These are phyloP conservation scores for Raphanus sativus DNA, from an alignment of 345 rosid species.

Conservation along the genomic window DNA sequence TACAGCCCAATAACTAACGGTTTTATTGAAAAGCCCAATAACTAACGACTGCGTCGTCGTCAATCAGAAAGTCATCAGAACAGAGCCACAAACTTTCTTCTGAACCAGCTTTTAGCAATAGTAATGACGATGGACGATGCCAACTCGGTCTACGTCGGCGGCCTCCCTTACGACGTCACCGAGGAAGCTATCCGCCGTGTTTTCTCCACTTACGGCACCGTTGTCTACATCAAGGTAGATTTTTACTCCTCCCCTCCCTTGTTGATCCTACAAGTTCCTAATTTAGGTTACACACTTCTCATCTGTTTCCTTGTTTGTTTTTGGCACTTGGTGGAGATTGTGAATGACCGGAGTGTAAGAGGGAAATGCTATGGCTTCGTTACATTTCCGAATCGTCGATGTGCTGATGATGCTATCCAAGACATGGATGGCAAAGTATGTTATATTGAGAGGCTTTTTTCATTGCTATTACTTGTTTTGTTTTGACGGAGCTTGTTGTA, in stretches of 20 bases:
- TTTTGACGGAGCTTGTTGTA: background rate
- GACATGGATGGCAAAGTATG: slow-evolving; percentile 91
- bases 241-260: background rate
- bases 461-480: background rate
- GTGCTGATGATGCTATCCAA: slow-evolving; percentile 73
- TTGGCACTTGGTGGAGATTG: slow-evolving; percentile 44
- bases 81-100: background rate
- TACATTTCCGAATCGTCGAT: slow-evolving; percentile 73
- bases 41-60: background rate
- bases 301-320: background rate
- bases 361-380: slow-evolving; percentile 90
- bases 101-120: too few species aligned
- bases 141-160: slow-evolving; percentile 85
- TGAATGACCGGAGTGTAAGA: slow-evolving; percentile 62
- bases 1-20: background rate
- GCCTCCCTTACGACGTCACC: slow-evolving; percentile 68
- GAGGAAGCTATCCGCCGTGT: slow-evolving; percentile 65
- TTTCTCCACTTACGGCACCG: slow-evolving; percentile 64
- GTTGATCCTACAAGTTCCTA: background rate
- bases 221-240: slow-evolving; percentile 65
- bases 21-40: background rate
- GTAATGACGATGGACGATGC: slow-evolving; percentile 80
- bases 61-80: background rate
- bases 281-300: slow-evolving; percentile 12
- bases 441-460: background rate